Percentiles rank a stretch among this genome's conserved stretches.
Evolutionary conservation across 768 basidiomycete genomes (phyloP).

Genomic region (Tricholoma sp.): DNA sequence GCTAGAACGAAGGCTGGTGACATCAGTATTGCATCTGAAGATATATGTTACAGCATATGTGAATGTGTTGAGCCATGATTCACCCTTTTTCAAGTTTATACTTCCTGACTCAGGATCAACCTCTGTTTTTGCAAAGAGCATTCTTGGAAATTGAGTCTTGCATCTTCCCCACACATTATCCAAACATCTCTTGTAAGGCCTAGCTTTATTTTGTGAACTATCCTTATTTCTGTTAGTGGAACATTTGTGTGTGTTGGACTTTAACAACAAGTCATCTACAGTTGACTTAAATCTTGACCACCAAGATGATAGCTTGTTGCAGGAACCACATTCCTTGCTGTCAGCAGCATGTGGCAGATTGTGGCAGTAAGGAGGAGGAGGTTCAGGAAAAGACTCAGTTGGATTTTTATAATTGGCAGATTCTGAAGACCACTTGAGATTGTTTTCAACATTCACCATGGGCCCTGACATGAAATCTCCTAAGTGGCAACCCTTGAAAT

Average conservation of each 20-base stretch:
- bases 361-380: background rate
- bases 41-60: slow-evolving; percentile 3
- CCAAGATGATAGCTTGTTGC: background rate
- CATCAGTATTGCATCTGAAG: slow-evolving; percentile 27
- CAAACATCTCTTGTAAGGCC: background rate
- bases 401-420: background rate
- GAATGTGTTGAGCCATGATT: background rate
- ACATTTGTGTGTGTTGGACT: background rate
- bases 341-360: background rate
- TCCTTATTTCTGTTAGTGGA: background rate
- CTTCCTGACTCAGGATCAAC: background rate
- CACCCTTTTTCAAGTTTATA: background rate
- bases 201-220: background rate
- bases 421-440: background rate
- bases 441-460: background rate
- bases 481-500: background rate
- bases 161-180: background rate
- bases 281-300: background rate
- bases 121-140: background rate
- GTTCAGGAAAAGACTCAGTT: background rate
- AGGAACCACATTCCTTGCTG: background rate
- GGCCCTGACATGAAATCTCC: background rate
- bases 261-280: background rate
- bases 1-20: slow-evolving; percentile 25
- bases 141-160: background rate